phyloP scores from a whole-genome alignment of 1,284 basidiomycete species.

The Ceratobasidium theobromae region DNA sequence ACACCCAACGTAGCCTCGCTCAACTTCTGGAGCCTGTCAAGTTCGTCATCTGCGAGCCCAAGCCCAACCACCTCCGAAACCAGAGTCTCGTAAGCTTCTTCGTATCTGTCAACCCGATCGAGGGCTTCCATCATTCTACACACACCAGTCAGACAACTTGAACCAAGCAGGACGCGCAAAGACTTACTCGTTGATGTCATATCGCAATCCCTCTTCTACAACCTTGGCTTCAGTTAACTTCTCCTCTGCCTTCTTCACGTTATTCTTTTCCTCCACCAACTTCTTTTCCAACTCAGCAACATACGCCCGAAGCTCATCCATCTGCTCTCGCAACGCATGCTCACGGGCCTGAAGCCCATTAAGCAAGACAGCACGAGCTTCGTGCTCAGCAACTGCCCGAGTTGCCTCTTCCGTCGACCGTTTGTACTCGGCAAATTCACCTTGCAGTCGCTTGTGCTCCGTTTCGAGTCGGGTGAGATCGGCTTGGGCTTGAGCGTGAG shows the following conservation, averaged over 20 bases:
- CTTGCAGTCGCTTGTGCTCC: slow-evolving; percentile 1
- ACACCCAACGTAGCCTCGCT: slow-evolving; percentile 3
- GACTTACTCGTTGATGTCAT: slow-evolving; percentile 19
- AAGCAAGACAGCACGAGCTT: slow-evolving; percentile 17
- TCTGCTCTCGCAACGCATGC: slow-evolving; percentile 9
- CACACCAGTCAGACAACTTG: neutral
- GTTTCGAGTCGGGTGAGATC: neutral
- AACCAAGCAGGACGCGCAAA: neutral
- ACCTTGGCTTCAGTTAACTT: neutral
- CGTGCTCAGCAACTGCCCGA: slow-evolving; percentile 14
- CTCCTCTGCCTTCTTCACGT: neutral
- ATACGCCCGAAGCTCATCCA: neutral
- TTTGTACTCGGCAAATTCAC: slow-evolving; percentile 13
- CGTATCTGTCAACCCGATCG: slow-evolving; percentile 21
- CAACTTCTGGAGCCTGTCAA: slow-evolving; percentile 13
- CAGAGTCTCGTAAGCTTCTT: slow-evolving; percentile 21
- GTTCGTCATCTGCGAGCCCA: slow-evolving; percentile 8
- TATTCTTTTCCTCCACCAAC: neutral
- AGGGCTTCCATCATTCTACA: slow-evolving; percentile 28
- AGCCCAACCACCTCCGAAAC: slow-evolving; percentile 16
- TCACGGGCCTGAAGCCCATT: slow-evolving; percentile 26
- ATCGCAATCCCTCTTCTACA: slow-evolving; percentile 10
- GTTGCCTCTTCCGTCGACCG: neutral
- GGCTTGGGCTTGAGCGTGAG: neutral
- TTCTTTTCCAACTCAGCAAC: neutral